Base-by-base conservation (phyloP, 441 rosid genomes). In the Brassica balearica region DNA sequence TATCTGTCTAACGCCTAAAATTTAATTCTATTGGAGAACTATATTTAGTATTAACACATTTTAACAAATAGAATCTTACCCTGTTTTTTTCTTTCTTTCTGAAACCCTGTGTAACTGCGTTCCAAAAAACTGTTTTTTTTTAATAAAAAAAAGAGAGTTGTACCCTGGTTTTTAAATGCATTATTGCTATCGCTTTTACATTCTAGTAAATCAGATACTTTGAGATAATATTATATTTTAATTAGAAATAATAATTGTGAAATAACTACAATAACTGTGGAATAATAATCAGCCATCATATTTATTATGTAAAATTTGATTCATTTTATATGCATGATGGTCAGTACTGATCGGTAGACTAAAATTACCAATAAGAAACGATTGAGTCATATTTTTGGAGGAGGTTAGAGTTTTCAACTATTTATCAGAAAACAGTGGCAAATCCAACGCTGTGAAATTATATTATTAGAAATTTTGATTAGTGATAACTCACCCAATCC, bases 401-500 rank as follows among this genome's bases (percentile, higher is more conserved):
- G 20, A 6, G n/a, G 65, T 20, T 58, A 20, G 51, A 68, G 73
- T 59, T 72, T 72, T 67, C 77, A 72, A 67, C 23, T 64, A 19
- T 60, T 58, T 41, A 72, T 34, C 34, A 6, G 19, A 60, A 77
- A 73, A 67, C 74, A 72, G 82, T 73, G 73, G 63, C 36, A 78
- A 55, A 32, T 78, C 82, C 77, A 78, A 78, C 34, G 68, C 63
- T 72, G 43, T 64, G 12, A 77, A 20, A 66, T 43, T 60, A 46
- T 58, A 32, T 34, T 59, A 32, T 68, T 43, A 61, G 27, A 23
- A 22, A 19, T 71, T 65, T 71, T 58, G 53, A 73, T 73, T 68
- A 61, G 82, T 78, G 74, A 67, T 67, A 67, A 46, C 73, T 66
- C 55, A 43, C 74, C 74, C 82, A 11, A 78, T 78, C 48, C 17